These are phyloP conservation scores for Quercus tomentella DNA, from an alignment of 331 rosid genomes.

Conservation along the genomic window DNA sequence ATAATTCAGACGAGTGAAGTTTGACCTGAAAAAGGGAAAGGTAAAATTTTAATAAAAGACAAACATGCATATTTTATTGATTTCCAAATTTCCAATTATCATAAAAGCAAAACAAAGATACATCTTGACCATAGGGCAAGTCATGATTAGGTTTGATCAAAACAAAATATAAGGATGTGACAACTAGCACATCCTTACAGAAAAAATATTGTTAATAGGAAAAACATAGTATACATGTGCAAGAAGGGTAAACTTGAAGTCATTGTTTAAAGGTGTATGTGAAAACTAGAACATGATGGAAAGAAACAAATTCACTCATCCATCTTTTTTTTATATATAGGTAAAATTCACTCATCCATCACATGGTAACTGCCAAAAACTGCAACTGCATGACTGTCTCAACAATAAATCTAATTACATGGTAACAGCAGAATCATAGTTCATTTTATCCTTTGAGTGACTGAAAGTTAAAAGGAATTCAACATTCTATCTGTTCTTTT, in stretches of 20 bases:
- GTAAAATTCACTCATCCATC: background rate
- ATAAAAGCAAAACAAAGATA: background rate
- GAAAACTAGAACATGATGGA: background rate
- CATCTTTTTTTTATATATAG: background rate
- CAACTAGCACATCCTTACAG: background rate
- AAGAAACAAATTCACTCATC: background rate
- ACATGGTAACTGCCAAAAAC: background rate
- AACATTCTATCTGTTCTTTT: background rate
- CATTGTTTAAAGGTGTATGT: background rate
- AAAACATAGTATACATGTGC: background rate
- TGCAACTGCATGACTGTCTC: background rate
- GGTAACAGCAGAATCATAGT: background rate
- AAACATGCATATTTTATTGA: background rate
- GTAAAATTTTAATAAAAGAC: background rate
- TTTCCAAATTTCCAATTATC: background rate
- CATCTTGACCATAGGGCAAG: background rate
- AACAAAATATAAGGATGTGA: background rate
- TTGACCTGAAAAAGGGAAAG: constrained; percentile 57
- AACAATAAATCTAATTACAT: background rate
- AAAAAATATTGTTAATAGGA: background rate
- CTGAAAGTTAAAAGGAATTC: background rate
- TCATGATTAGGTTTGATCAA: background rate
- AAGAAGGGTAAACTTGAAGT: background rate
- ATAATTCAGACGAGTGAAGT: constrained; percentile 71
- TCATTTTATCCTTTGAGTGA: background rate